Base-by-base conservation (phyloP, 2,329 filamentous ascomycete genomes). In the Rutstroemia sp. region DNA sequence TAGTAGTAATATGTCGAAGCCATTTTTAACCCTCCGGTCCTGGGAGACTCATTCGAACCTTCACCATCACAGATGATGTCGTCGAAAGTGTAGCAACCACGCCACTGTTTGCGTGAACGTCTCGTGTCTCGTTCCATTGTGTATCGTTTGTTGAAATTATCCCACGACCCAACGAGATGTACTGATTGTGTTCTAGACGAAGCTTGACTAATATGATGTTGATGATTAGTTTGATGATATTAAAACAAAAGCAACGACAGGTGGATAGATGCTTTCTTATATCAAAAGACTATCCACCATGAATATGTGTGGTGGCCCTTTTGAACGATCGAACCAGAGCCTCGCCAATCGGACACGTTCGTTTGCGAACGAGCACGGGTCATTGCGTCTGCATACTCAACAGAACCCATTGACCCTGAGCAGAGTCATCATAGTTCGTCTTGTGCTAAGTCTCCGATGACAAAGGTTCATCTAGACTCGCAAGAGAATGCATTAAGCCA, bases 1-100 rank as follows among this genome's bases (percentile, higher is more conserved):
- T 94, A 96, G 77, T 95, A 97, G 80, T 92, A 96, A 73, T 96
- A 96, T 16, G 87, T 94, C 59, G 87, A 84, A 46, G 92, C 92
- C 88, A 96, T 96, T 72, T 87, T 94, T 62, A 96, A 79, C 52
- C 88, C 92, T 57, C 91, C 91, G 63, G 82, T 81, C 65, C 90
- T 82, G 65, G 81, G 82, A 37, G 77, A 73, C 23, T 71, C 72
- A 52, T 74, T 77, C 63, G 74, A 71, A 49, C 76, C 71, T 49
- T 76, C 70, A 57, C 90, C 89, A 72, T 95, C 90, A 66, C 86
- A 90, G 65, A 90, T 84, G 68, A 95, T 94, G 70, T 94, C 84
- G 61, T 86, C 83, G 72, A 96, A 96, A 39, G 82, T 82, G 74
- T 94, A 88, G 71, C 90, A 95, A 45, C 91, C 92, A 67, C 85